Evolutionary conservation across 352 stramenopile genomes (phyloP).

Genomic region (Plasmopara viticola): DNA sequence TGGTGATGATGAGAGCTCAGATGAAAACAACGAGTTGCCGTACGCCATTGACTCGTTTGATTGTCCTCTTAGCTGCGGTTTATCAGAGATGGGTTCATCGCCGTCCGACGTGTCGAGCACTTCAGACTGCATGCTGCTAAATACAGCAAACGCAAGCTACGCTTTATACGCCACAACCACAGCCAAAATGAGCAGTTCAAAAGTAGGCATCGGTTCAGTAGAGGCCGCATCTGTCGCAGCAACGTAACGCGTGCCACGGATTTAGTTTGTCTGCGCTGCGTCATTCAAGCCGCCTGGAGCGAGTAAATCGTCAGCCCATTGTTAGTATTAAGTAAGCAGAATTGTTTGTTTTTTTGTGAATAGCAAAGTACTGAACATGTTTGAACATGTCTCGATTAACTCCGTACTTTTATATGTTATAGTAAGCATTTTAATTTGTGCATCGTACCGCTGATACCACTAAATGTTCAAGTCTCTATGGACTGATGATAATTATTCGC

Average conservation of each 20-base stretch:
- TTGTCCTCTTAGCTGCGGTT: slow-evolving; percentile 35
- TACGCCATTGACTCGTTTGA: slow-evolving; percentile 61
- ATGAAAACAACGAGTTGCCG: slow-evolving; percentile 53
- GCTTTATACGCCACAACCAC: slow-evolving; percentile 13
- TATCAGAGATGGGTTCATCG: slow-evolving; percentile 62
- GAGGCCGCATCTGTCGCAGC: slow-evolving; percentile 20
- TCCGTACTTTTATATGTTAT: too few species aligned
- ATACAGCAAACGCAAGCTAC: slow-evolving; percentile 20
- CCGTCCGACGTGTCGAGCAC: slow-evolving; percentile 51
- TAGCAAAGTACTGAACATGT: not conserved
- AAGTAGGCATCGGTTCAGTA: slow-evolving; percentile 9
- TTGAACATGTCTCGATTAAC: too few species aligned
- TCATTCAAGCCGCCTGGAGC: slow-evolving; percentile 11
- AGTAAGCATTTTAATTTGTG: too few species aligned
- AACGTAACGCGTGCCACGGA: slow-evolving; percentile 18
- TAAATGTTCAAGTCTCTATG: too few species aligned
- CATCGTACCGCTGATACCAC: too few species aligned
- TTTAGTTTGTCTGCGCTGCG: slow-evolving; percentile 26
- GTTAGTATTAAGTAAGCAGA: slow-evolving; percentile 35
- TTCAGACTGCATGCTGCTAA: slow-evolving; percentile 44
- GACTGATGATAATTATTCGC: too few species aligned
- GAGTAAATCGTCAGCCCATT: slow-evolving; percentile 18
- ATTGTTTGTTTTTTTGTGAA: slow-evolving; percentile 18
- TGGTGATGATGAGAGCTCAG: slow-evolving; percentile 44
- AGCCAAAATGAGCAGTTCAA: slow-evolving; percentile 10